phyloP scores from a whole-genome alignment of 305 asterid species.

The Lippia alba region DNA sequence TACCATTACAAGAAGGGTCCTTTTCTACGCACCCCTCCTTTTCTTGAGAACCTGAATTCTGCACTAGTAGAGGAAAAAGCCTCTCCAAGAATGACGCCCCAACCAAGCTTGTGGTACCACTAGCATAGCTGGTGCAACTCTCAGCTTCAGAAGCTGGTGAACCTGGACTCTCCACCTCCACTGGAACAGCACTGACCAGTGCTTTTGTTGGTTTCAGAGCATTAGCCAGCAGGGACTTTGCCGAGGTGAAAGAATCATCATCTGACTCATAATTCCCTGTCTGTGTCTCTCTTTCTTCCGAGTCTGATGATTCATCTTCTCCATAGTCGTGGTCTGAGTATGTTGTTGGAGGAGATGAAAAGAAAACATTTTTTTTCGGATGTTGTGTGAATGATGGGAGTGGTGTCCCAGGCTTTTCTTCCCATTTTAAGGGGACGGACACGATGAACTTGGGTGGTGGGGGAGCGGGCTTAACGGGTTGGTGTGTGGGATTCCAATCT shows the following conservation, averaged over 20 bases:
- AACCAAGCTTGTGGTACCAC: conserved; percentile 57
- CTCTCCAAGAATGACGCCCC: conserved; percentile 81
- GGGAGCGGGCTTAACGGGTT: conserved; percentile 31
- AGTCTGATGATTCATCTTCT: conserved; percentile 43
- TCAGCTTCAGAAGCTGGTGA: conserved; percentile 66
- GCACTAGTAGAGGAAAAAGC: conserved; percentile 73
- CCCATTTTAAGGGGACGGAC: conserved; percentile 85
- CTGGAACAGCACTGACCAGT: conserved; percentile 50
- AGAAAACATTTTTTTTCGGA: conserved; percentile 27
- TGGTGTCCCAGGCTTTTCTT: conserved; percentile 92
- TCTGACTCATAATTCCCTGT: too few relatives aligned
- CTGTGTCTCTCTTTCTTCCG: conserved; percentile 48
- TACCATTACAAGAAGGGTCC: conserved; percentile 36
- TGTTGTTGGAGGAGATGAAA: conserved; percentile 42
- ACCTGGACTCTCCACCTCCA: conserved; percentile 46
- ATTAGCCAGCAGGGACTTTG: conserved; percentile 61
- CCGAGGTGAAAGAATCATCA: conserved; percentile 62
- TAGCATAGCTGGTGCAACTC: conserved; percentile 49
- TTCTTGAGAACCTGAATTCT: conserved; percentile 40
- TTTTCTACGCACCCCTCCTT: conserved; percentile 39
- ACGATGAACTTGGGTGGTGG: conserved; percentile 62
- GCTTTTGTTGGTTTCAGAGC: conserved; percentile 45
- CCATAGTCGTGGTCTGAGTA: conserved; percentile 36
- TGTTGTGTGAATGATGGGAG: conserved; percentile 43
- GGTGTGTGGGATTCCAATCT: conserved; percentile 62